These are phyloP conservation scores for Conticribra weissflogii DNA, from an alignment of 108 stramenopile genomes.

Conservation along the genomic window DNA sequence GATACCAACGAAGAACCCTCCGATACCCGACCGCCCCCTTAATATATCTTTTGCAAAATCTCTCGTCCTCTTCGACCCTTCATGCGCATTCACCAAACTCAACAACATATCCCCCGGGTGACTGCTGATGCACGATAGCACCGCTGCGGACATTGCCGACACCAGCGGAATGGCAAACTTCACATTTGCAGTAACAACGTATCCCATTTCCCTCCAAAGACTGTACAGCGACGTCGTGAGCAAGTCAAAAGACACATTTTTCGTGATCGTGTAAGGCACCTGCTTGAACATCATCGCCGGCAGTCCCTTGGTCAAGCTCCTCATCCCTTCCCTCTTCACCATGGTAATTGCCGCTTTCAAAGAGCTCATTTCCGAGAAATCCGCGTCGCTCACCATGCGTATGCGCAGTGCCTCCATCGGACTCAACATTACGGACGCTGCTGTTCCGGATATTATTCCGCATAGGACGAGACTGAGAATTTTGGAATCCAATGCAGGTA, in stretches of 20 bases:
- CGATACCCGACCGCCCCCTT: conserved; percentile 46
- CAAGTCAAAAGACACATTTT: conserved; percentile 63
- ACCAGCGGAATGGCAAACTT: conserved; percentile 73
- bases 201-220: conserved; percentile 25
- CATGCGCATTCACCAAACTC: conserved; percentile 74
- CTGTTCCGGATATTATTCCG: conserved; percentile 67
- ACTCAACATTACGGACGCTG: conserved; percentile 82
- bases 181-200: conserved; percentile 34
- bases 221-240: conserved; percentile 57
- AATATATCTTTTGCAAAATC: conserved; percentile 63
- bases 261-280: conserved; percentile 74
- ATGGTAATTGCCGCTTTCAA: conserved; percentile 55
- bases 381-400: conserved; percentile 82
- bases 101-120: conserved; percentile 94
- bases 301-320: conserved; percentile 58
- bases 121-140: conserved; percentile 80
- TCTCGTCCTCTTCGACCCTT: conserved; percentile 49
- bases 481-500: conserved; percentile 49
- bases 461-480: conserved; percentile 56
- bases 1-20: conserved; percentile 76
- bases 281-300: conserved; percentile 72
- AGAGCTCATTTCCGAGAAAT: conserved; percentile 59
- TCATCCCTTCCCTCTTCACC: conserved; percentile 63
- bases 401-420: conserved; percentile 91
- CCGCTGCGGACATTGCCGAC: conserved; percentile 64